phyloP scores from a whole-genome alignment of 2,329 filamentous ascomycete species.

The Corniculantispora saksenae region DNA sequence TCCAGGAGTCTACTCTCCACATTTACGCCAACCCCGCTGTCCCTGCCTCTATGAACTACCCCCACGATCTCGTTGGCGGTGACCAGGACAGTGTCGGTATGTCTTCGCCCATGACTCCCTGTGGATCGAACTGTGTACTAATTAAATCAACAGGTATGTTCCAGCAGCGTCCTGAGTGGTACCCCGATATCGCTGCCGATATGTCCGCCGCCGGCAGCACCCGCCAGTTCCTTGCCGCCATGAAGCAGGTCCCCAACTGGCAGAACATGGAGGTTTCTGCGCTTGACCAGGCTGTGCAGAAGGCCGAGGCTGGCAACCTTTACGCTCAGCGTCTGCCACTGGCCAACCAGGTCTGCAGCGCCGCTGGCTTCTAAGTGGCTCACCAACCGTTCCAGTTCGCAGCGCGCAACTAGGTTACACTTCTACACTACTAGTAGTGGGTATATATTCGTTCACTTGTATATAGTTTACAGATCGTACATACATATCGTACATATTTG shows the following conservation, averaged over 20 bases:
- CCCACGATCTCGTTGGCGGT: constrained; percentile 15
- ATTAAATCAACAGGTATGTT: constrained; percentile 5
- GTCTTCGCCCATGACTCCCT: neutral
- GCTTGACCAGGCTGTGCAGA: constrained; percentile 17
- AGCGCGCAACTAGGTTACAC: neutral
- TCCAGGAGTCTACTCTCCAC: constrained; percentile 17
- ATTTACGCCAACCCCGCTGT: constrained; percentile 12
- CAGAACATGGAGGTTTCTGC: constrained; percentile 16
- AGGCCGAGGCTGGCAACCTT: constrained; percentile 15
- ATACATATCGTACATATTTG: neutral
- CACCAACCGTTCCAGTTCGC: neutral
- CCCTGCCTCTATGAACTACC: constrained; percentile 17
- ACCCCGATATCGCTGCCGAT: constrained; percentile 16
- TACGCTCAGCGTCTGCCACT: constrained; percentile 17
- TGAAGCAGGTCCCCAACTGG: constrained; percentile 7
- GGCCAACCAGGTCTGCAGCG: constrained; percentile 11
- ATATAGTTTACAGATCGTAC: neutral
- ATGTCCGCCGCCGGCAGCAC: constrained; percentile 17
- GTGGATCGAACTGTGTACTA: neutral
- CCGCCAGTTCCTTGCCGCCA: constrained; percentile 10
- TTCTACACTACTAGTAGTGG: neutral
- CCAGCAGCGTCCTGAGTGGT: constrained; percentile 15
- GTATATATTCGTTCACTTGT: neutral
- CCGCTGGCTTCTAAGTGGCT: constrained; percentile 7
- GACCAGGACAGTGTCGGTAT: constrained; percentile 16